These are phyloP conservation scores for Uromyces viciae-fabae DNA, from an alignment of 1,284 basidiomycete species.

Conservation along the genomic window DNA sequence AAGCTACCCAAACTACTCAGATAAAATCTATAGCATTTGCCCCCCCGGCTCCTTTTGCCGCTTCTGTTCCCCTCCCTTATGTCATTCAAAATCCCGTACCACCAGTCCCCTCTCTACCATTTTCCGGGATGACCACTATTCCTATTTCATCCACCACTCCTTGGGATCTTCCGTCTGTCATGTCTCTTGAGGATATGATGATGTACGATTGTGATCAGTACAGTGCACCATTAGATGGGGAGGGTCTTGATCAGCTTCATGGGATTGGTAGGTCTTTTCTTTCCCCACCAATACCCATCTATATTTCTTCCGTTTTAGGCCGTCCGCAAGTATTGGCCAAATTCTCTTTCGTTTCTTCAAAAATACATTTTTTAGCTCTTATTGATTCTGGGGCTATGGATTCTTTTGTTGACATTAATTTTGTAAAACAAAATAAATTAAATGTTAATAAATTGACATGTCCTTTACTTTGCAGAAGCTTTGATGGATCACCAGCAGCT, in stretches of 20 bases:
- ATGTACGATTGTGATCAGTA: not conserved
- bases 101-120: too few relatives aligned
- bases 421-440: not conserved
- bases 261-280: too few relatives aligned
- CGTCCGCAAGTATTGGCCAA: not conserved
- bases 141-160: not conserved
- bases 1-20: not conserved
- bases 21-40: not conserved
- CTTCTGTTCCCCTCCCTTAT: too few relatives aligned
- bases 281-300: not conserved
- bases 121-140: too few relatives aligned
- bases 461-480: constrained; percentile 4
- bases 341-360: too few relatives aligned
- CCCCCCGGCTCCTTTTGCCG: not conserved
- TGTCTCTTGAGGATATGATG: not conserved
- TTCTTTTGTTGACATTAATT: not conserved
- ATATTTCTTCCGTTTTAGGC: too few relatives aligned
- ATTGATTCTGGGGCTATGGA: constrained; percentile 10
- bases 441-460: not conserved
- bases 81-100: too few relatives aligned
- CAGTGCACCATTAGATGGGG: not conserved
- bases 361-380: not conserved
- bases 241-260: too few relatives aligned
- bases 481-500: constrained; percentile 3
- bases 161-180: not conserved